Base-by-base conservation (phyloP, 2,329 filamentous ascomycete species). In the Rhynchosporium graminicola region DNA sequence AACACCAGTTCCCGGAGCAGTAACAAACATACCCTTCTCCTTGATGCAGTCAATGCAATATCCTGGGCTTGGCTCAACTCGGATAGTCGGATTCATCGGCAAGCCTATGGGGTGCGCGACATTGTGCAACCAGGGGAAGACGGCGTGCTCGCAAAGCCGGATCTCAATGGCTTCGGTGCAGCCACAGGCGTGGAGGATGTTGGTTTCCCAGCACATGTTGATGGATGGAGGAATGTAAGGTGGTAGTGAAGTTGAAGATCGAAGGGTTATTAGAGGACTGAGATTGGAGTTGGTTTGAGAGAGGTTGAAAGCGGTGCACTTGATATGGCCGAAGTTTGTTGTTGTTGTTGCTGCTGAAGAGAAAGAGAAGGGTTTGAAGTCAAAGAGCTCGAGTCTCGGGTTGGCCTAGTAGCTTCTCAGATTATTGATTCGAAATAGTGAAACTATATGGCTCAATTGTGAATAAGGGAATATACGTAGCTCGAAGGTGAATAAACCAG, bases 181-280 rank as follows among this genome's bases (percentile, higher is more conserved):
- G 52, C 52, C 52, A 38, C 52, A 56, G 38, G 38, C 33, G 15
- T n/a, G 38, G 5, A 9, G 29, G 20, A 52, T 15, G 26, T 26
- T 15, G 9, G 13, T 56, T 29, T 45, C 52, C 52, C 52, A 56
- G 40, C 52, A 56, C 52, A 56, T 56, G 10, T 43, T 56, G 40
- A 12, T 43, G 28, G 20, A 20, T 15, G 38, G 6, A 31, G 38
- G 13, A 4, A 13, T 6, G 26, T 13, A 15, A 9, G 15, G 38
- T 15, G 12, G 29, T 10, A 13, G 12, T 15, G 33, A 3, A 20
- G 13, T 55, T 38, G 52, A 31, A 29, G 26, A 40, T 29, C 29
- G 33, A 33, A n/a, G 28, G 9, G 31, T 52, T 52, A 10, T 38
- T 36, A 13, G 26, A 13, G 20, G 31, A 52, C 15, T 29, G 48